Percentiles rank a stretch among this genome's conserved stretches.
phyloP scores from a whole-genome alignment of 768 basidiomycete genomes.

The Stropharia rugosoannulata region DNA sequence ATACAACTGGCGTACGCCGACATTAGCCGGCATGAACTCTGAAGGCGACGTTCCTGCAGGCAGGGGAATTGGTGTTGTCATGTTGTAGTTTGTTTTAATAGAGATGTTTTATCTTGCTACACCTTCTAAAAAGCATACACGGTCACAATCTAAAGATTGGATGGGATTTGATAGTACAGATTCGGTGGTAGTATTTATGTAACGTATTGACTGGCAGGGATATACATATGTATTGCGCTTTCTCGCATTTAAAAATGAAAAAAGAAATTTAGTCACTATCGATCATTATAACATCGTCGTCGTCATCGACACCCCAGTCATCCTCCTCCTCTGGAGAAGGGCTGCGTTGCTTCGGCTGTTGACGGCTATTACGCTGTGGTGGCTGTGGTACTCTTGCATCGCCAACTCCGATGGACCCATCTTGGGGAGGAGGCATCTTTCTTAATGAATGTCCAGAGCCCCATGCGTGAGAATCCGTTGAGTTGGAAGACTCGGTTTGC shows the following conservation, averaged over 20 bases:
- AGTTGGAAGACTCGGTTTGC: conserved; percentile 29
- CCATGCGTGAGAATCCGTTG: conserved; percentile 28
- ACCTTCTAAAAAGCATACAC: neutral
- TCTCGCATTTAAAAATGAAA: neutral
- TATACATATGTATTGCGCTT: neutral
- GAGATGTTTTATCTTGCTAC: neutral
- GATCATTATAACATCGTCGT: conserved; percentile 81
- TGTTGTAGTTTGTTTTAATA: conserved; percentile 47
- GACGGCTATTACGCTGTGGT: conserved; percentile 37
- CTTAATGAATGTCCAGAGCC: conserved; percentile 54
- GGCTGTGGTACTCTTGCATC: conserved; percentile 50
- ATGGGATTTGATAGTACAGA: too few species aligned
- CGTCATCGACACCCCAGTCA: conserved; percentile 83
- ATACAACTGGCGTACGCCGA: conserved; percentile 91
- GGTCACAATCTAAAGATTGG: too few species aligned
- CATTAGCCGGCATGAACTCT: conserved; percentile 67
- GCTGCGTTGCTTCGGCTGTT: conserved; percentile 48
- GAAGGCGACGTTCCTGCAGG: conserved; percentile 60
- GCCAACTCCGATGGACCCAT: conserved; percentile 51
- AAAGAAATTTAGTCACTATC: conserved; percentile 62
- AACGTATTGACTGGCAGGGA: conserved; percentile 6
- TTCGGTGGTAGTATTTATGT: neutral
- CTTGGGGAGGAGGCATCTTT: conserved; percentile 31
- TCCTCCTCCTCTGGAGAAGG: conserved; percentile 48
- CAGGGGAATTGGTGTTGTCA: conserved; percentile 87